Base-by-base conservation (phyloP, 768 basidiomycete genomes). In the Tylopilus sp. region DNA sequence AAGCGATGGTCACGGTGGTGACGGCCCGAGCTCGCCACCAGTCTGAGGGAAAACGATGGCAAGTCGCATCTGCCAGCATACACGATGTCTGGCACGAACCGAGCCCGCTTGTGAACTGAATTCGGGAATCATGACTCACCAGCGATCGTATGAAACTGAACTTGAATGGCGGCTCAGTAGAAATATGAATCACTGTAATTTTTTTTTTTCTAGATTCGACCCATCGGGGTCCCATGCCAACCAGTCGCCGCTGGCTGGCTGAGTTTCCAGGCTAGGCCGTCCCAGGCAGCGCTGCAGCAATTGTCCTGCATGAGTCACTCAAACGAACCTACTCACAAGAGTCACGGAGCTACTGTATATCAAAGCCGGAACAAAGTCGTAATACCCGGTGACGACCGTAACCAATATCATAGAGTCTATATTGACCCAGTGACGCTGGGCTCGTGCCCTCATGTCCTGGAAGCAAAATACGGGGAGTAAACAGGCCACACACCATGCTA, bases 71-170 rank as follows among this genome's bases (percentile, higher is more conserved):
- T 3, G 17, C 26, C 26, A 6, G 35, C 17, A 2, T n/a, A 36
- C 6, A 36, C 26, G 26, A 4, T 1, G 9, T 26, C 26, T 9
- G 18, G 18, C 40, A 35, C 44, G 20, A 50, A 42, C 47, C 25
- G 52, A 57, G 54, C 4, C 51, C 55, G 35, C 28, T 6, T 35
- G 18, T 13, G 25, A 30, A 41, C 47, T 28, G 12, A 50, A 50
- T 15, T 28, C n/a, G n/a, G n/a, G n/a, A n/a, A n/a, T 28, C 3
- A 7, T 17, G 36, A n/a, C n/a, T 36, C n/a, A 10, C 18, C n/a
- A 10, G 9, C 18, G n/a, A n/a, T 18, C 35, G 8, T 8, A 36
- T n/a, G 17, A 18, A 40, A n/a, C n/a, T n/a, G n/a, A n/a, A n/a
- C n/a, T n/a, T n/a, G n/a, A n/a, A n/a, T n/a, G n/a, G n/a, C n/a